These are phyloP conservation scores for Chaetomidium leptoderma DNA, from an alignment of 495 filamentous ascomycete species.

Conservation along the genomic window DNA sequence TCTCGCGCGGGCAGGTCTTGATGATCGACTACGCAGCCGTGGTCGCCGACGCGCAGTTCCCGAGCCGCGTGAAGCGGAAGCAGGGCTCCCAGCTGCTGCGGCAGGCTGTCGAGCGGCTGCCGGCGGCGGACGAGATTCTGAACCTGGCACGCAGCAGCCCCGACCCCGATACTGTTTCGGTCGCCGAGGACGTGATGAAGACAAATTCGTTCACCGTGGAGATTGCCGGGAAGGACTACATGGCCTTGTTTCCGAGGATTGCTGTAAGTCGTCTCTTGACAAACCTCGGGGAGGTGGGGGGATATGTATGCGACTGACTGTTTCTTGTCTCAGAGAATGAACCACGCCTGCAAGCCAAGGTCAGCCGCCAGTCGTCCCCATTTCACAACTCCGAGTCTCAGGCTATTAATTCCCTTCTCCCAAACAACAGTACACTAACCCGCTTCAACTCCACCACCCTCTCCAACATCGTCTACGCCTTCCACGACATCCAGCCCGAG, in stretches of 20 bases:
- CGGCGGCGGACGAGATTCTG: conserved; percentile 26
- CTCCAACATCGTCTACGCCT: conserved; percentile 30
- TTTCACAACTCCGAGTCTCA: neutral
- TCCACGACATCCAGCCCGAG: conserved; percentile 31
- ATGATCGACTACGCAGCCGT: conserved; percentile 31
- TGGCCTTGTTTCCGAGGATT: conserved; percentile 27
- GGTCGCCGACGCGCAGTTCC: conserved; percentile 28
- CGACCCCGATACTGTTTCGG: conserved; percentile 19
- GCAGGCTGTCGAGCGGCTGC: conserved; percentile 26
- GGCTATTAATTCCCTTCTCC: neutral
- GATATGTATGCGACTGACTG: conserved; percentile 2
- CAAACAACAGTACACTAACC: conserved; percentile 28
- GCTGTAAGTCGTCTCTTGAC: conserved; percentile 14
- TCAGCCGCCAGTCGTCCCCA: conserved; percentile 6
- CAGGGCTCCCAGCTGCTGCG: conserved; percentile 27
- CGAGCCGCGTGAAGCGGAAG: conserved; percentile 18
- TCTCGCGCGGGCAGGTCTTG: conserved; percentile 28
- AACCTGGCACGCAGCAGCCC: conserved; percentile 30
- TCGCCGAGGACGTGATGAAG: conserved; percentile 32
- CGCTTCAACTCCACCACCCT: conserved; percentile 29
- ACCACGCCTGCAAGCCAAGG: conserved; percentile 39
- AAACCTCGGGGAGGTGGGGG: neutral
- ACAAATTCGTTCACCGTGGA: conserved; percentile 32
- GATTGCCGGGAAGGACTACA: conserved; percentile 12
- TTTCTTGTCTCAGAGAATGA: conserved; percentile 23